These are phyloP conservation scores for Trapa bicornis DNA, from an alignment of 345 rosid species.

Conservation along the genomic window DNA sequence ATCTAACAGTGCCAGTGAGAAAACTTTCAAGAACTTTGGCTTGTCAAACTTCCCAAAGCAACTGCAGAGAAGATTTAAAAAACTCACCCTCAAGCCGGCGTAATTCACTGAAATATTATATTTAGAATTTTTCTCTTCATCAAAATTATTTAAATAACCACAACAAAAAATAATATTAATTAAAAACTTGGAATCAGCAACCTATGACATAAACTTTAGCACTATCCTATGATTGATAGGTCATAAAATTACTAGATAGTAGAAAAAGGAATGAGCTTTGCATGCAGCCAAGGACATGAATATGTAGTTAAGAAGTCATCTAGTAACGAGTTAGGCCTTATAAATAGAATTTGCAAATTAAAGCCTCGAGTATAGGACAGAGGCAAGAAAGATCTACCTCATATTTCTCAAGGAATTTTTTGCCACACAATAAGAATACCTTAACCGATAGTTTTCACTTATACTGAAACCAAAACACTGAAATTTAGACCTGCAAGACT, in stretches of 20 bases:
- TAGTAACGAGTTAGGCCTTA: neutral
- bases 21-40: neutral
- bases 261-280: neutral
- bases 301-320: neutral
- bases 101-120: neutral
- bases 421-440: neutral
- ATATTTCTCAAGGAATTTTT: neutral
- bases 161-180: neutral
- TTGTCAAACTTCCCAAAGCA: neutral
- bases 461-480: too few relatives aligned
- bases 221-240: neutral
- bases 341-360: neutral
- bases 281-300: neutral
- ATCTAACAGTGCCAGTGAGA: neutral
- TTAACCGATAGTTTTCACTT: neutral
- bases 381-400: neutral
- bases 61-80: neutral
- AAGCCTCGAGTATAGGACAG: neutral
- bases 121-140: neutral
- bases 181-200: neutral
- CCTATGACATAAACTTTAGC: neutral
- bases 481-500: too few relatives aligned
- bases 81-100: neutral
- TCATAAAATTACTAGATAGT: neutral
- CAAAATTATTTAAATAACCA: neutral